Evolutionary conservation across 208 protist species (phyloP).

Genomic region (Trypanosoma lewisi): DNA sequence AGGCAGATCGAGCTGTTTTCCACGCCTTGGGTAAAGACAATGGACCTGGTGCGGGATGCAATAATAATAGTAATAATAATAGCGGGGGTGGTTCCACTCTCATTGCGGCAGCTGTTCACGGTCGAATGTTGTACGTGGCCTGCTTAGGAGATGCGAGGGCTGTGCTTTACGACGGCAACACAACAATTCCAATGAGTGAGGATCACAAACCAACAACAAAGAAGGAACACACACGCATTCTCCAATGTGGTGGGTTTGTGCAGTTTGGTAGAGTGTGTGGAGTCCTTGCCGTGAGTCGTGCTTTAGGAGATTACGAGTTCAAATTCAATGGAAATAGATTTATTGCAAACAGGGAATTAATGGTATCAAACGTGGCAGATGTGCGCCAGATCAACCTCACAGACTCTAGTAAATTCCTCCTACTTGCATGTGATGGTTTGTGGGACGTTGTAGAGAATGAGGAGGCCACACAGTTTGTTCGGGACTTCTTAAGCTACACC

Average conservation of each 20-base stretch:
- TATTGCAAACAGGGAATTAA: slow-evolving; percentile 42
- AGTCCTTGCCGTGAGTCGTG: slow-evolving; percentile 85
- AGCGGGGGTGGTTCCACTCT: slow-evolving; percentile 64
- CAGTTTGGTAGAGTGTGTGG: slow-evolving; percentile 92
- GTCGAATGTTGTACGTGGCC: slow-evolving; percentile 80
- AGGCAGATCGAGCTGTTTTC: slow-evolving; percentile 56
- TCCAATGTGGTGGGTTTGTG: slow-evolving; percentile 83
- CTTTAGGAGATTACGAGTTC: slow-evolving; percentile 91
- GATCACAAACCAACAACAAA: slow-evolving; percentile 90
- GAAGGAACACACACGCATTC: slow-evolving; percentile 74
- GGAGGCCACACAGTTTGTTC: slow-evolving; percentile 74
- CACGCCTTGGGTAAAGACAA: slow-evolving; percentile 28
- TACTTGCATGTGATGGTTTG: slow-evolving; percentile 86
- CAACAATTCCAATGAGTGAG: slow-evolving; percentile 84
- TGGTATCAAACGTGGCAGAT: slow-evolving; percentile 82
- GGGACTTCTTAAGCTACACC: slow-evolving; percentile 74
- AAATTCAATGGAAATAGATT: slow-evolving; percentile 61
- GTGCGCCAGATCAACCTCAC: slow-evolving; percentile 71
- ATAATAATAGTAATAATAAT: slow-evolving; percentile 8
- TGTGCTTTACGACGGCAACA: slow-evolving; percentile 72
- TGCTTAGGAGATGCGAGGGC: slow-evolving; percentile 88
- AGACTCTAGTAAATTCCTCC: slow-evolving; percentile 66
- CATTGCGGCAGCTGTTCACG: slow-evolving; percentile 61
- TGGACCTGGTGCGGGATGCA: slow-evolving; percentile 5
- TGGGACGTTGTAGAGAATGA: slow-evolving; percentile 89